phyloP scores from a whole-genome alignment of 805 yeast species.

The Candida nemodendra region DNA sequence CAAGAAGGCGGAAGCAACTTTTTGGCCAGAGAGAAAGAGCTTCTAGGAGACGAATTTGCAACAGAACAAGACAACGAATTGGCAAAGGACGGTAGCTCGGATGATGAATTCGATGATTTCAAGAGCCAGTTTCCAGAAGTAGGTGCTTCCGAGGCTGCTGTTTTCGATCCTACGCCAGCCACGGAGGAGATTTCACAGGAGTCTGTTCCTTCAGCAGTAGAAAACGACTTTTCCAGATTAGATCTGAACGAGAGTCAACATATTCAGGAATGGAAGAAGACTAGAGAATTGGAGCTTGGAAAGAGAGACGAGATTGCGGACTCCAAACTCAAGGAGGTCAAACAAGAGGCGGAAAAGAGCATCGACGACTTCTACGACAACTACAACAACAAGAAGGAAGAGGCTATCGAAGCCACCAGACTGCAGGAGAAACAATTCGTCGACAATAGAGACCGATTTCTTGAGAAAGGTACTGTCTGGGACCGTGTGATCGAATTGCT shows the following conservation, averaged over 20 bases:
- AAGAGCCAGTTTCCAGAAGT: slow-evolving; percentile 66
- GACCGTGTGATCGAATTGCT: slow-evolving; percentile 52
- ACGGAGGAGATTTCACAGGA: slow-evolving; percentile 10
- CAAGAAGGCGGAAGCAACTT: slow-evolving; percentile 46
- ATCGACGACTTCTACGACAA: slow-evolving; percentile 91
- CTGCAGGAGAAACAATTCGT: slow-evolving; percentile 70
- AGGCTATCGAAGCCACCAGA: slow-evolving; percentile 58
- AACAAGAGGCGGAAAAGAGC: slow-evolving; percentile 74
- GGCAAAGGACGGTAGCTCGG: slow-evolving; percentile 40
- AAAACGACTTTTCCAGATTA: slow-evolving; percentile 38
- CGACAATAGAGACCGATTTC: slow-evolving; percentile 68
- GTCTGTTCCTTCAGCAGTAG: slow-evolving; percentile 32
- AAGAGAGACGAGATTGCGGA: slow-evolving; percentile 74
- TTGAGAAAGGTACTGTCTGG: slow-evolving; percentile 51
- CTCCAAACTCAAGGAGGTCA: slow-evolving; percentile 61
- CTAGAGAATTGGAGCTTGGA: slow-evolving; percentile 73
- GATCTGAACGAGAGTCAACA: slow-evolving; percentile 54
- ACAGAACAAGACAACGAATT: slow-evolving; percentile 60
- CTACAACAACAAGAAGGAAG: slow-evolving; percentile 81
- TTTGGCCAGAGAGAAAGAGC: slow-evolving; percentile 64
- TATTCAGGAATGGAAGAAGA: slow-evolving; percentile 74
- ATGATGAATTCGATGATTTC: slow-evolving; percentile 55
- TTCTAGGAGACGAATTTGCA: slow-evolving; percentile 68
- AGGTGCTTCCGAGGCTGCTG: slow-evolving; percentile 28
- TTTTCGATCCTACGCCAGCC: slow-evolving; percentile 13